A percentile compares a stretch with the other conserved stretches of the same genome.
Conservation (phyloP, 257 asterid genomes). For the Forsythia suspensa region DNA sequence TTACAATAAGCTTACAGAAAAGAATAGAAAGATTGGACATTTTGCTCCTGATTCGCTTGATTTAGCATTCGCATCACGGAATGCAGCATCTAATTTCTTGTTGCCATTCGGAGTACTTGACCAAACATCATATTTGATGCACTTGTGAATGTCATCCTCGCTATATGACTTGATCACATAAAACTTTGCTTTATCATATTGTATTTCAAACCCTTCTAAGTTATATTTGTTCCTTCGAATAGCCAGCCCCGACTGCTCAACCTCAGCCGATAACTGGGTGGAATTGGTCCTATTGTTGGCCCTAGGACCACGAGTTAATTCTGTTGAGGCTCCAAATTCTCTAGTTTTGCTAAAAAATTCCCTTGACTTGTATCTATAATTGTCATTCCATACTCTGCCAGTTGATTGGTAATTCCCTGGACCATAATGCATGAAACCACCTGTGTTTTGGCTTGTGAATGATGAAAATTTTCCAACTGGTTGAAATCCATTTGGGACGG, state of each 20-base stretch:
- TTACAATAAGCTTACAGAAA: slow-evolving; percentile 51
- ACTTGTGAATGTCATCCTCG: slow-evolving; percentile 81
- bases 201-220: slow-evolving; percentile 50
- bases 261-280: slow-evolving; percentile 36
- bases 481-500: slow-evolving; percentile 40
- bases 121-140: slow-evolving; percentile 86
- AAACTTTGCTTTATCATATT: slow-evolving; percentile 67
- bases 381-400: slow-evolving; percentile 50
- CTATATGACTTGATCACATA: slow-evolving; percentile 80
- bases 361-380: slow-evolving; percentile 43
- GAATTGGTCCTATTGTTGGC: slow-evolving; percentile 37
- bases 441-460: slow-evolving; percentile 40
- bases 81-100: slow-evolving; percentile 68
- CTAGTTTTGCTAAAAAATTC: slow-evolving; percentile 51
- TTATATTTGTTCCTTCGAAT: slow-evolving; percentile 53
- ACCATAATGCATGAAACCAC: slow-evolving; percentile 40
- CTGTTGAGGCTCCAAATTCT: slow-evolving; percentile 42
- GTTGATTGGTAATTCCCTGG: slow-evolving; percentile 43
- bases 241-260: slow-evolving; percentile 33
- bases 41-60: slow-evolving; percentile 44
- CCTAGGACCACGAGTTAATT: slow-evolving; percentile 88
- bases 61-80: slow-evolving; percentile 49
- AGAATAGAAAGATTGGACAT: slow-evolving; percentile 73
- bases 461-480: slow-evolving; percentile 49
- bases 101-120: slow-evolving; percentile 85